Percentiles rank a stretch among this genome's conserved stretches.
Conservation (phyloP, 1,284 basidiomycete species). For the Apiotrichum sp. region DNA sequence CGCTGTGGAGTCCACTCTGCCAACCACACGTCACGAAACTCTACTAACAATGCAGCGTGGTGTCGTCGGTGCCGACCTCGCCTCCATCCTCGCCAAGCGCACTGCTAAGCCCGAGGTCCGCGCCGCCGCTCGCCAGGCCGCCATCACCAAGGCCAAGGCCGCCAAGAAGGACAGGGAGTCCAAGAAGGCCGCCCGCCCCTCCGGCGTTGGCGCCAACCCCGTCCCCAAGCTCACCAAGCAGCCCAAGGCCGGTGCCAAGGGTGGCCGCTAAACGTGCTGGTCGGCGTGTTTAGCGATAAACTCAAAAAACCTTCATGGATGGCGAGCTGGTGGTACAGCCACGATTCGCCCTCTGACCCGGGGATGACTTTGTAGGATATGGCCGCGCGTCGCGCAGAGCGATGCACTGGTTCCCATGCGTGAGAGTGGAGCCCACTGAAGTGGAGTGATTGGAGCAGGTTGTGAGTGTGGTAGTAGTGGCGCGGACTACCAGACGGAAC, state of each 20-base stretch:
- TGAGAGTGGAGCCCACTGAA: not conserved
- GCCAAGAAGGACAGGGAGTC: conserved; percentile 95
- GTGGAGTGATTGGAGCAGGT: too few species aligned
- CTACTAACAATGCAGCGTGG: conserved; percentile 62
- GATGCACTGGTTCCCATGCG: conserved; percentile 19
- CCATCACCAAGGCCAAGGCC: conserved; percentile 85
- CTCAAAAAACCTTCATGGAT: not conserved
- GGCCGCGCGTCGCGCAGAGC: conserved; percentile 14
- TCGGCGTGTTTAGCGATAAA: too few species aligned
- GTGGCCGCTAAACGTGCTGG: conserved; percentile 38
- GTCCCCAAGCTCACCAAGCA: conserved; percentile 89
- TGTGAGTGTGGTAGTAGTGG: too few species aligned
- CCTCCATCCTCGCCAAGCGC: conserved; percentile 81
- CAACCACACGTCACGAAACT: too few species aligned
- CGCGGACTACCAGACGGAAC: too few species aligned
- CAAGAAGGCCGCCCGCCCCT: conserved; percentile 70
- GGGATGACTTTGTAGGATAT: conserved; percentile 21
- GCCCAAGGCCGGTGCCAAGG: conserved; percentile 77
- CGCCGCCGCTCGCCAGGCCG: conserved; percentile 69
- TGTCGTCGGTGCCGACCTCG: conserved; percentile 92
- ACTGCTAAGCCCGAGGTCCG: conserved; percentile 86
- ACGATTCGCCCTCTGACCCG: not conserved
- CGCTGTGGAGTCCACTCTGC: too few species aligned
- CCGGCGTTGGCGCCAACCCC: conserved; percentile 43
- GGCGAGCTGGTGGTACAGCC: conserved; percentile 1